phyloP scores from a whole-genome alignment of 495 filamentous ascomycete species.

The Choiromyces venosus region DNA sequence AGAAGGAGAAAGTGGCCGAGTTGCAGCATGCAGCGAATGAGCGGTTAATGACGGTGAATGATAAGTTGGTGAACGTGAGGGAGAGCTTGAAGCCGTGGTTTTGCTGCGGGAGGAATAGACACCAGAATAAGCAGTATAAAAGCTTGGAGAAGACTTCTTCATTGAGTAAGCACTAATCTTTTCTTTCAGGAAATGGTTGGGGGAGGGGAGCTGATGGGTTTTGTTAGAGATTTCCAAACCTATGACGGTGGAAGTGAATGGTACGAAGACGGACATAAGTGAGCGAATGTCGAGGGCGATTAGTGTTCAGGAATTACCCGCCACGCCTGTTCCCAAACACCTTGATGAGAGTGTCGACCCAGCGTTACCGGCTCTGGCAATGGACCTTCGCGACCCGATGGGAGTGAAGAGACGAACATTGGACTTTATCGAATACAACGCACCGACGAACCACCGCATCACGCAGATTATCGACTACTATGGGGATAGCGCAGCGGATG shows the following conservation, averaged over 20 bases:
- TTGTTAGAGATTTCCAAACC: constrained; percentile 7
- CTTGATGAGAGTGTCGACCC: constrained; percentile 14
- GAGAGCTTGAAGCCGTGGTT: constrained; percentile 12
- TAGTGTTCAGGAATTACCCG: constrained; percentile 12
- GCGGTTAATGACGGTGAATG: neutral
- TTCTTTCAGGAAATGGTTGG: neutral
- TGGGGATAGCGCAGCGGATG: constrained; percentile 14
- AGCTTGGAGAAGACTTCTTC: constrained; percentile 14
- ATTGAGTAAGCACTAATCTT: constrained; percentile 4
- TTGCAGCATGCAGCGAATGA: neutral
- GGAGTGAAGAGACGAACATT: constrained; percentile 8
- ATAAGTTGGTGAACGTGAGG: constrained; percentile 3
- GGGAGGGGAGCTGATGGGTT: neutral
- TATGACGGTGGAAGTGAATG: constrained; percentile 11
- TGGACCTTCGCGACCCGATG: constrained; percentile 4
- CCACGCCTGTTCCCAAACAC: constrained; percentile 10
- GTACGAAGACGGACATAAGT: constrained; percentile 11
- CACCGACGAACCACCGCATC: constrained; percentile 9
- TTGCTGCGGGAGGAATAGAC: constrained; percentile 12
- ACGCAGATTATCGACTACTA: constrained; percentile 24
- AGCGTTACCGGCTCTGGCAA: constrained; percentile 7
- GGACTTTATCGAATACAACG: constrained; percentile 12
- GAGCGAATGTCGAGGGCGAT: neutral
- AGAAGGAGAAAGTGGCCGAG: neutral
- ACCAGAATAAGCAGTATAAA: constrained; percentile 5